Conservation (phyloP, 2,329 filamentous ascomycete genomes). For the Thielaviopsis ethacetica region DNA sequence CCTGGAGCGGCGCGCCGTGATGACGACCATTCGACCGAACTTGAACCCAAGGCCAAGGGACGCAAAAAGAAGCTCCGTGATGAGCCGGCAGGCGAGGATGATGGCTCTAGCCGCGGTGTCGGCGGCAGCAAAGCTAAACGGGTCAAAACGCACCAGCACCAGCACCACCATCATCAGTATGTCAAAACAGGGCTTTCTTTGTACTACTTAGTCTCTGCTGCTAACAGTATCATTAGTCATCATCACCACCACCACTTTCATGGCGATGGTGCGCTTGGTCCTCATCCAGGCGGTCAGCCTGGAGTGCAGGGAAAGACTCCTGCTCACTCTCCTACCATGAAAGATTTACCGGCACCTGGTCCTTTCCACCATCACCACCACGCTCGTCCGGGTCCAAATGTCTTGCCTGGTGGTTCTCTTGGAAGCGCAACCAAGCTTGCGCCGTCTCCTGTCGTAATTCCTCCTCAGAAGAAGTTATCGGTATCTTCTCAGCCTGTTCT, state of each 20-base stretch:
- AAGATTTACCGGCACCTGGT: neutral
- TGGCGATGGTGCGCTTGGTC: slow-evolving; percentile 26
- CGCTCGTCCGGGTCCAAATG: slow-evolving; percentile 15
- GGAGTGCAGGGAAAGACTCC: neutral
- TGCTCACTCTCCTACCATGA: neutral
- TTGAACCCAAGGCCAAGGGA: slow-evolving; percentile 24
- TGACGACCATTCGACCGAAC: slow-evolving; percentile 28
- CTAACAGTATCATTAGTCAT: slow-evolving; percentile 4
- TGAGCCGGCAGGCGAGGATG: slow-evolving; percentile 51
- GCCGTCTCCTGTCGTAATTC: slow-evolving; percentile 25
- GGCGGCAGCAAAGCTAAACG: slow-evolving; percentile 50
- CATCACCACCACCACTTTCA: slow-evolving; percentile 41
- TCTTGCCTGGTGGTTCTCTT: neutral
- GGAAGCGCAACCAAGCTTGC: slow-evolving; percentile 16
- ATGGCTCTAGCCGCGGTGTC: slow-evolving; percentile 45
- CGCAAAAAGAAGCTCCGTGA: slow-evolving; percentile 61
- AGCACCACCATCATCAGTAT: slow-evolving; percentile 52
- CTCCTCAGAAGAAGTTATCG: slow-evolving; percentile 46
- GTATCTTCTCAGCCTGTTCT: slow-evolving; percentile 56
- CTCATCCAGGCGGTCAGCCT: neutral
- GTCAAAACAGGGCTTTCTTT: slow-evolving; percentile 17
- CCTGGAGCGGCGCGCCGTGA: slow-evolving; percentile 31
- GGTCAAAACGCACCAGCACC: slow-evolving; percentile 40
- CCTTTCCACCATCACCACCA: slow-evolving; percentile 36
- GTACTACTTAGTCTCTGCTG: neutral